Percentiles rank a stretch among this genome's conserved stretches.
These are phyloP conservation scores for barley (Hordeum vulgare) DNA, from an alignment of 176 grass and related monocot species.

Conservation along the genomic window MorexV3_pseudomolecules_assembly NC_058519.1:586999133-586999632, in stretches of 20 bases:
- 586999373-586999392: not conserved
- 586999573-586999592: not conserved
- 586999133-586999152: conserved; percentile 33
- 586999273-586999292: not conserved
- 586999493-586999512: not conserved
- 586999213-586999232: not conserved
- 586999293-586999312: not conserved
- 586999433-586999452: not conserved
- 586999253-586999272: not conserved
- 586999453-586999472: not conserved
- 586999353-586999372: not conserved
- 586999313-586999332: not conserved
- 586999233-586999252: not conserved
- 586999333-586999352: not conserved
- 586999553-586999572: not conserved
- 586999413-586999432: not conserved
- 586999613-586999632: not conserved
- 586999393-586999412: not conserved
- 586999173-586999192: not conserved
- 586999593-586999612: not conserved
- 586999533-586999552: not conserved
- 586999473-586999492: not conserved
- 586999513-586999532: not conserved
- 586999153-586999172: not conserved
- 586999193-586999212: not conserved